phyloP scores from a whole-genome alignment of 345 rosid genomes.

The Eucalyptus sp. region DNA sequence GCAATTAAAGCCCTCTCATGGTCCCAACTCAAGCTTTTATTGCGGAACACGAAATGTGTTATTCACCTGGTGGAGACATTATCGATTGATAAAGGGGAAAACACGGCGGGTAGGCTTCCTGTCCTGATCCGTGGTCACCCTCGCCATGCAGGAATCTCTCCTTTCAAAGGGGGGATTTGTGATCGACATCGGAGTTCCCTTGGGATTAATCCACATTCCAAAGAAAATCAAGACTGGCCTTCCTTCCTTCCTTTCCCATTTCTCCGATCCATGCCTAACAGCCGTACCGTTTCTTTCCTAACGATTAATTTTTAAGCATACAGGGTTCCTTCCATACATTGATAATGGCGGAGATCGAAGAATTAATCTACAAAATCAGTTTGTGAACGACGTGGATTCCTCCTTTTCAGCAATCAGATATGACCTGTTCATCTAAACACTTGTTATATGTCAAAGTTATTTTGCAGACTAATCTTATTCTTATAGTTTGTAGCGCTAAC shows the following conservation, averaged over 20 bases:
- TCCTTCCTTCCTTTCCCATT: background rate
- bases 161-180: too few species aligned
- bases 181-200: too few species aligned
- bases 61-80: too few species aligned
- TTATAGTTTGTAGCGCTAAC: background rate
- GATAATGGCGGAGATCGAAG: background rate
- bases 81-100: too few species aligned
- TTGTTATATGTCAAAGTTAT: background rate
- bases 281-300: background rate
- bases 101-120: too few species aligned
- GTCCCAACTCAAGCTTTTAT: background rate
- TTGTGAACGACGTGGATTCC: background rate
- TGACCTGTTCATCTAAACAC: background rate
- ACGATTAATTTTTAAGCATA: background rate
- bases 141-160: too few species aligned
- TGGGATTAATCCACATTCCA: too few species aligned
- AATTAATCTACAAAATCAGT: background rate
- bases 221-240: too few species aligned
- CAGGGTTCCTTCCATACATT: background rate
- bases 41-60: too few species aligned
- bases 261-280: background rate
- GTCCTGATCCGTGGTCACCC: too few species aligned
- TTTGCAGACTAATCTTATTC: background rate
- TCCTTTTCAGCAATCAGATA: background rate
- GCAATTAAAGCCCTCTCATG: too few species aligned